Evolutionary conservation across 2,329 filamentous ascomycete species (phyloP).

Genomic region (Penicillium hesseltinei): DNA sequence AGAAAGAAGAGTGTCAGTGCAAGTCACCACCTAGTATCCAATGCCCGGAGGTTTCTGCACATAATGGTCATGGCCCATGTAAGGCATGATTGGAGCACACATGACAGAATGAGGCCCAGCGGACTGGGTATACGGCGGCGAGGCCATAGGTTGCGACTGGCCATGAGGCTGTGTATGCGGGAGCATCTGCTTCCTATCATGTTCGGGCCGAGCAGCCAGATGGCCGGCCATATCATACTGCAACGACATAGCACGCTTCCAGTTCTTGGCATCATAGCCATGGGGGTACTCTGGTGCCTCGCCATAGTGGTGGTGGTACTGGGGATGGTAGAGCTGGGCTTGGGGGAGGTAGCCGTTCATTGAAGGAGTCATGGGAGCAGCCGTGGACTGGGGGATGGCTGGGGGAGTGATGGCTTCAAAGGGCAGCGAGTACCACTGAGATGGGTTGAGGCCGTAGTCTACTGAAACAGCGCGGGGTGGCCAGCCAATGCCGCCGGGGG

Average conservation of each 20-base stretch:
- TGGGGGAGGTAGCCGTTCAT: conserved; percentile 23
- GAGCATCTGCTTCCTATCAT: conserved; percentile 12
- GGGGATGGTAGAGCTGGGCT: conserved; percentile 20
- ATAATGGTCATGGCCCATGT: conserved; percentile 25
- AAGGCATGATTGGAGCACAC: conserved; percentile 31
- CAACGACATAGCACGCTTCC: conserved; percentile 31
- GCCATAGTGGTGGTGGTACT: conserved; percentile 19
- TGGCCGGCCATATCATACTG: conserved; percentile 26
- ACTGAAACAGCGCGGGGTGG: conserved; percentile 19
- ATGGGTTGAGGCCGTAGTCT: conserved; percentile 23
- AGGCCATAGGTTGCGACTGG: conserved; percentile 16
- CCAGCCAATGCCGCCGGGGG: conserved; percentile 20
- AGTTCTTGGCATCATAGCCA: conserved; percentile 27
- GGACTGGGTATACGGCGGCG: conserved; percentile 23
- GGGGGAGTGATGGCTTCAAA: conserved; percentile 27
- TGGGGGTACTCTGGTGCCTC: conserved; percentile 19
- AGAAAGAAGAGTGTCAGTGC: conserved; percentile 1
- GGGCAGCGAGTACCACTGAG: conserved; percentile 33
- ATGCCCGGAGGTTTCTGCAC: conserved; percentile 24
- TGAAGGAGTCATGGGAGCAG: conserved; percentile 25
- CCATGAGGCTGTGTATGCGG: not conserved
- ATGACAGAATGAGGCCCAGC: conserved; percentile 26
- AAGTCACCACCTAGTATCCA: conserved; percentile 18
- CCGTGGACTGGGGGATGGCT: conserved; percentile 24
- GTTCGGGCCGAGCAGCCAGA: conserved; percentile 1